Evolutionary conservation across 1,284 basidiomycete genomes (phyloP).

Genomic region (Phylloboletellus chloephorus): DNA sequence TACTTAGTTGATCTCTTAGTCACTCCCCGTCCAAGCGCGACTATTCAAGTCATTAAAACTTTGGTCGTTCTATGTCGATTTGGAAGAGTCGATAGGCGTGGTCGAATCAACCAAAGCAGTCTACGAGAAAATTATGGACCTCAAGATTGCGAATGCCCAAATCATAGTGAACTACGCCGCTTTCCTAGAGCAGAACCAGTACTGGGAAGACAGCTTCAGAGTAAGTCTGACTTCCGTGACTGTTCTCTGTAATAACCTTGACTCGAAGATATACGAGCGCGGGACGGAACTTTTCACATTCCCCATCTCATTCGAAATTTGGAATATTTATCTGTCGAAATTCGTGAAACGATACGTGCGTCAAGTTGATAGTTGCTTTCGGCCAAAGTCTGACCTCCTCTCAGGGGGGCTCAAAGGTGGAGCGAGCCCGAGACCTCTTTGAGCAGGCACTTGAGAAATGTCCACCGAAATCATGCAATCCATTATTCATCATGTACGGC

Average conservation of each 20-base stretch:
- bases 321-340: constrained; percentile 98
- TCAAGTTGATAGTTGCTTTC: constrained; percentile 14
- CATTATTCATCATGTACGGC: constrained; percentile 93
- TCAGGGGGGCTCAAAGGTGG: constrained; percentile 88
- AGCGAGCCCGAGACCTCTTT: constrained; percentile 93
- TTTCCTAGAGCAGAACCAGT: constrained; percentile 96
- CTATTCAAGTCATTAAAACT: constrained; percentile 98
- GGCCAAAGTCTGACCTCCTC: constrained; percentile 6
- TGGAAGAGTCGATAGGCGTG: constrained; percentile 94
- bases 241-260: constrained; percentile 5
- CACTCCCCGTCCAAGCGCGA: constrained; percentile 80
- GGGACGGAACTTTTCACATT: constrained; percentile 98
- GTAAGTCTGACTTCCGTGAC: constrained; percentile 43
- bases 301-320: constrained; percentile 97
- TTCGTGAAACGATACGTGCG: constrained; percentile 94
- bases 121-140: constrained; percentile 95
- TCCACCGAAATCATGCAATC: constrained; percentile 91
- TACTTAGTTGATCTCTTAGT: constrained; percentile 38
- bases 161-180: constrained; percentile 96
- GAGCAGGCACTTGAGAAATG: constrained; percentile 98
- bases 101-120: constrained; percentile 90
- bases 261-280: constrained; percentile 81
- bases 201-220: constrained; percentile 99
- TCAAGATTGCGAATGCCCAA: constrained; percentile 98
- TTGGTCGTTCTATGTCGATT: constrained; percentile 98